Conservation (phyloP, 1,284 basidiomycete species). For the Malassezia vespertilionis region DNA sequence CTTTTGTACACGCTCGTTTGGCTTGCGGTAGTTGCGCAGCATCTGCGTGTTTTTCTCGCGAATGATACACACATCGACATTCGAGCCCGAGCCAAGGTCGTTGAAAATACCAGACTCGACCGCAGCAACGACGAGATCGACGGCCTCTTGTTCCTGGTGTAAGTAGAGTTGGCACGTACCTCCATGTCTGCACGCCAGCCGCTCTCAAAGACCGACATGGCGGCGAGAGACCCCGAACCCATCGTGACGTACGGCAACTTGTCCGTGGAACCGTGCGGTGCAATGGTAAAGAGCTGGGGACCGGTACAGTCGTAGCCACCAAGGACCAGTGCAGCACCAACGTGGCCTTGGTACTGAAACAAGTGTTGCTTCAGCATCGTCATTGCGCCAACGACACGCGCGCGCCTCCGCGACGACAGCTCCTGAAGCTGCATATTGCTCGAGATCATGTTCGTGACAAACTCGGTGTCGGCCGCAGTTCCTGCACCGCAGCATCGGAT, state of each 20-base stretch:
- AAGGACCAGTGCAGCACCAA: conserved; percentile 93
- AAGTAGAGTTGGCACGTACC: conserved; percentile 18
- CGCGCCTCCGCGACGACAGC: conserved; percentile 36
- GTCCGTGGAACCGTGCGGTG: conserved; percentile 94
- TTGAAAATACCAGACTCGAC: conserved; percentile 97
- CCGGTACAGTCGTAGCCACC: conserved; percentile 89
- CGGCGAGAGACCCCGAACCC: conserved; percentile 89
- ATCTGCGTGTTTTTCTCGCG: conserved; percentile 39
- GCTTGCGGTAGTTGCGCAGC: conserved; percentile 39
- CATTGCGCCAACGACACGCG: conserved; percentile 90
- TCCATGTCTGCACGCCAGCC: conserved; percentile 73
- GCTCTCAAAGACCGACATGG: conserved; percentile 95
- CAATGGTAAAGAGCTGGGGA: conserved; percentile 87
- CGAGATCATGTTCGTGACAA: conserved; percentile 52
- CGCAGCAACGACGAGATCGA: conserved; percentile 71
- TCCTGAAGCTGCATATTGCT: conserved; percentile 46
- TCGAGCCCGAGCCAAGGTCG: conserved; percentile 92
- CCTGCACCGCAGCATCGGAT: conserved; percentile 98
- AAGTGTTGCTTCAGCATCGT: conserved; percentile 89
- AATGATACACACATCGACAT: conserved; percentile 93
- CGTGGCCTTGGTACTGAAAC: conserved; percentile 78
- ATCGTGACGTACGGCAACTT: conserved; percentile 98
- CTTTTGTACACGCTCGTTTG: conserved; percentile 41
- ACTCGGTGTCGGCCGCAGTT: conserved; percentile 95
- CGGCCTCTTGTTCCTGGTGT: conserved; percentile 66